Conservation (phyloP, 352 stramenopile genomes). For the Saprolegnia diclina region DNA sequence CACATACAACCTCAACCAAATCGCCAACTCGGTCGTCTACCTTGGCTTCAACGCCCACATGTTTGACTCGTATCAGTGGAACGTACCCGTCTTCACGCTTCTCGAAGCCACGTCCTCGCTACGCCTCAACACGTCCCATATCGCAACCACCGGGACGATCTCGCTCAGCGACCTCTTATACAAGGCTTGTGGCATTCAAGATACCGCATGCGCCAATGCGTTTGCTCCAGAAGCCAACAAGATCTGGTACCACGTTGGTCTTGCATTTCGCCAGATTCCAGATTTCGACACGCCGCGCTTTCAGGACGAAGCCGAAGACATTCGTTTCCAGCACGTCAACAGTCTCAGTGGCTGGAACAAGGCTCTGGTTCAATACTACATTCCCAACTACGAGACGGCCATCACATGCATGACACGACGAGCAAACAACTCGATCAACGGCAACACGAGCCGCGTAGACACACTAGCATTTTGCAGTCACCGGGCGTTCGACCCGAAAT, state of each 20-base stretch:
- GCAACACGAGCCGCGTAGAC: background rate
- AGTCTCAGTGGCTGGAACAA: slow-evolving; percentile 13
- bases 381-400: background rate
- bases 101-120: slow-evolving; percentile 24
- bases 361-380: slow-evolving; percentile 2
- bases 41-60: slow-evolving; percentile 25
- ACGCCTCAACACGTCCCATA: background rate
- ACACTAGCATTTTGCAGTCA: slow-evolving; percentile 1
- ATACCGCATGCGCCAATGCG: background rate
- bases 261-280: background rate
- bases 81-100: slow-evolving; percentile 27
- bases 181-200: background rate
- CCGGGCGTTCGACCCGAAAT: background rate
- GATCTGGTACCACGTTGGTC: background rate
- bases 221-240: background rate
- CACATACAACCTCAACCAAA: slow-evolving; percentile 22
- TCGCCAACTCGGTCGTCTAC: slow-evolving; percentile 27
- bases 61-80: slow-evolving; percentile 24
- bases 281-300: background rate
- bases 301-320: background rate
- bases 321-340: slow-evolving; percentile 5
- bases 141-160: background rate
- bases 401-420: slow-evolving; percentile 3
- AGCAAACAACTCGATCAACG: background rate
- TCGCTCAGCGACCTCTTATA: slow-evolving; percentile 9